These are phyloP conservation scores for Monosporascus sp. DNA, from an alignment of 2,329 filamentous ascomycete genomes.

Conservation along the genomic window DNA sequence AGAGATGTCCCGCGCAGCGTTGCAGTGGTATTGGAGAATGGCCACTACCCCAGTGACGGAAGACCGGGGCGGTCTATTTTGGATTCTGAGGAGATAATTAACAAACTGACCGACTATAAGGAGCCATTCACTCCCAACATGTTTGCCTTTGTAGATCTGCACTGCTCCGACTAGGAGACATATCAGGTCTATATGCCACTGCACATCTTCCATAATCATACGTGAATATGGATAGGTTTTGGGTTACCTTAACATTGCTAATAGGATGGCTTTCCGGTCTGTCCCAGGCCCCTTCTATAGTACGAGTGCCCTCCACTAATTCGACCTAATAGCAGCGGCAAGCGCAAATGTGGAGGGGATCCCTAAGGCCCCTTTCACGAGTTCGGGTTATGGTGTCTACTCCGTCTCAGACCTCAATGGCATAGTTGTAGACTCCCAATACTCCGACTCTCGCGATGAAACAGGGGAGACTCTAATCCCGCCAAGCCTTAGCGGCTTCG, in stretches of 20 bases:
- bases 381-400: conserved; percentile 19
- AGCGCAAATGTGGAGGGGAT: conserved; percentile 22
- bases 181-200: too few species aligned
- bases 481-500: conserved; percentile 42
- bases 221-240: background rate
- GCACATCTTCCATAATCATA: background rate
- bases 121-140: too few species aligned
- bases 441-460: conserved; percentile 34
- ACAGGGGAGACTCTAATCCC: conserved; percentile 46
- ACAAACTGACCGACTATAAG: too few species aligned
- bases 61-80: too few species aligned
- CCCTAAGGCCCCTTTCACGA: conserved; percentile 29
- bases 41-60: too few species aligned
- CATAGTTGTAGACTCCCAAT: conserved; percentile 40
- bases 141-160: too few species aligned
- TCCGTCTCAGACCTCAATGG: conserved; percentile 20
- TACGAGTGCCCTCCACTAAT: background rate
- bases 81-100: too few species aligned
- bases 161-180: too few species aligned
- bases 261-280: background rate
- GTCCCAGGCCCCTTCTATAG: background rate
- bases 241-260: background rate
- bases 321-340: conserved; percentile 11
- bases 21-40: too few species aligned
- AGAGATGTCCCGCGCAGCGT: too few species aligned